phyloP scores from a whole-genome alignment of 1,284 basidiomycete genomes.

The Mycena citricolor region DNA sequence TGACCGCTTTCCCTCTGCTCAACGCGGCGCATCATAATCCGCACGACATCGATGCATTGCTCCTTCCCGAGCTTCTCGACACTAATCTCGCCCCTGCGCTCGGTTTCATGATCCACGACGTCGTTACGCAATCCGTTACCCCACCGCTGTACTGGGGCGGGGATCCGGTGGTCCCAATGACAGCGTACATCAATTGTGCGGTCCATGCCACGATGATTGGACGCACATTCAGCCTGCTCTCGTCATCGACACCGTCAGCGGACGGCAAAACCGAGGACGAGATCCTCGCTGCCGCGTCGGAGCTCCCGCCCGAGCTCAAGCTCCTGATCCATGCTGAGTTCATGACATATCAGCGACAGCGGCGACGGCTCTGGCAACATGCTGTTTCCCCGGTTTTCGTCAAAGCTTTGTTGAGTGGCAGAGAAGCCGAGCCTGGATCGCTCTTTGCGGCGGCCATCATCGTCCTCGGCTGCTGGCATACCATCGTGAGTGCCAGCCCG shows the following conservation, averaged over 20 bases:
- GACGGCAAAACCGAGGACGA: conserved; percentile 8
- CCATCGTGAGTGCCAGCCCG: conserved; percentile 1
- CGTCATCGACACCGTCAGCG: conserved; percentile 4
- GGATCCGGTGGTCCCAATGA: conserved; percentile 1
- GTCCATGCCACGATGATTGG: conserved; percentile 13
- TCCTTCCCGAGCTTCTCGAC: conserved; percentile 12
- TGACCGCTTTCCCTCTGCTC: not conserved
- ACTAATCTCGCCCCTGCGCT: conserved; percentile 5
- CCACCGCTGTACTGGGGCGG: conserved; percentile 15
- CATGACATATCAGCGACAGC: conserved; percentile 2
- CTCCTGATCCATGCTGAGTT: conserved; percentile 4
- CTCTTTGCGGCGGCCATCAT: conserved; percentile 11
- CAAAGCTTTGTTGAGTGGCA: conserved; percentile 12
- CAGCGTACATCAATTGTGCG: conserved; percentile 2
- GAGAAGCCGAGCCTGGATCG: conserved; percentile 3
- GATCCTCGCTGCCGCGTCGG: conserved; percentile 1
- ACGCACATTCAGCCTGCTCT: conserved; percentile 11
- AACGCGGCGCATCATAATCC: conserved; percentile 6
- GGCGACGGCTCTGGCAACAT: conserved; percentile 6
- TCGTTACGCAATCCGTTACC: conserved; percentile 1
- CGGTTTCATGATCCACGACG: conserved; percentile 1
- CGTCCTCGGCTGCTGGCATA: conserved; percentile 4
- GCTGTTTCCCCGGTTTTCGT: conserved; percentile 5
- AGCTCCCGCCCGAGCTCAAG: conserved; percentile 8
- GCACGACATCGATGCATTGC: conserved; percentile 6